A percentile compares a stretch with the other conserved stretches of the same genome.
These are phyloP conservation scores for Aspergillus sclerotioniger DNA, from an alignment of 495 filamentous ascomycete genomes.

Conservation along the genomic window DNA sequence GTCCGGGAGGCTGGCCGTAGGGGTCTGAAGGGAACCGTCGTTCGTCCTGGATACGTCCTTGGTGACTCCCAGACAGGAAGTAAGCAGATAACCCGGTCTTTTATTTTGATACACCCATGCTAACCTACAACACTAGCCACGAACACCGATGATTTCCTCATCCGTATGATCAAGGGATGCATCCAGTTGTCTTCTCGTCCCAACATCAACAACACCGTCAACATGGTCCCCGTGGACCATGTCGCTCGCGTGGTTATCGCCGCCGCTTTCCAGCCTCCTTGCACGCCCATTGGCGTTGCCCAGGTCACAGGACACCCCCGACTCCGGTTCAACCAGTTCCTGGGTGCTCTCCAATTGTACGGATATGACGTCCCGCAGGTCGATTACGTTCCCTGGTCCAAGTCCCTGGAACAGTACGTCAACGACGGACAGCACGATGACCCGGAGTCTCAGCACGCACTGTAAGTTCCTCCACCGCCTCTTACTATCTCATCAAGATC, in stretches of 20 bases:
- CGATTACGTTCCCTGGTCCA: slow-evolving; percentile 55
- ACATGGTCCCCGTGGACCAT: slow-evolving; percentile 84
- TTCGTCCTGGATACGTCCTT: slow-evolving; percentile 84
- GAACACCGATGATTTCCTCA: slow-evolving; percentile 89
- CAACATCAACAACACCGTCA: slow-evolving; percentile 82
- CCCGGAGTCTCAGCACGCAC: slow-evolving; percentile 63
- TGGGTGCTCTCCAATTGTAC: slow-evolving; percentile 67
- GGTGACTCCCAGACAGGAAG: slow-evolving; percentile 68
- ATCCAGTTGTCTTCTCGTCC: slow-evolving; percentile 74
- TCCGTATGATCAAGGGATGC: slow-evolving; percentile 86
- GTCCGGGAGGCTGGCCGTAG: slow-evolving; percentile 74
- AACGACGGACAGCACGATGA: slow-evolving; percentile 56
- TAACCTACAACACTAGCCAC: slow-evolving; percentile 68
- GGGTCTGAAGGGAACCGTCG: slow-evolving; percentile 71
- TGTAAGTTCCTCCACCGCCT: slow-evolving; percentile 34
- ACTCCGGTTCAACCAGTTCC: slow-evolving; percentile 74
- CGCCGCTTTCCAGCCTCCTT: slow-evolving; percentile 59
- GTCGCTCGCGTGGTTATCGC: slow-evolving; percentile 79
- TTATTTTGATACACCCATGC: slow-evolving; percentile 69
- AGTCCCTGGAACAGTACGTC: slow-evolving; percentile 61
- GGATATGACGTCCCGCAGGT: slow-evolving; percentile 74
- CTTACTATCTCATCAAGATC: neutral
- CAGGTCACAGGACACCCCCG: slow-evolving; percentile 82
- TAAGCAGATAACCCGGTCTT: slow-evolving; percentile 21
- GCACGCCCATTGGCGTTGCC: slow-evolving; percentile 55